These are phyloP conservation scores for Taiozyma onychis DNA, from an alignment of 1,139 yeast species.

Conservation along the genomic window DNA sequence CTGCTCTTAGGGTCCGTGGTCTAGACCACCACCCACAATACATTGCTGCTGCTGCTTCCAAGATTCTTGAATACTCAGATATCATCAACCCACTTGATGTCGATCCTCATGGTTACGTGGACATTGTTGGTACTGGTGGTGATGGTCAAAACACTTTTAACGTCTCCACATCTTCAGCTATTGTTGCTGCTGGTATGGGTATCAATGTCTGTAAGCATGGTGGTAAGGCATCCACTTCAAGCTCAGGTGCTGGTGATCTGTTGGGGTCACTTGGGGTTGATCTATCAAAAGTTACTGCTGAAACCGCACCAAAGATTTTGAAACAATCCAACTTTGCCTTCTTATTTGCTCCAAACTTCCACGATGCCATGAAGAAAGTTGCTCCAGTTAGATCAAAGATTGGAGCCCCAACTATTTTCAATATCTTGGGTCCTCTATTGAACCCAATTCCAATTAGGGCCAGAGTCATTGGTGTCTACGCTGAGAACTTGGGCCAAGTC, in stretches of 20 bases:
- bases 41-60: constrained; percentile 79
- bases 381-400: constrained; percentile 70
- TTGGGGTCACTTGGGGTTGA: constrained; percentile 74
- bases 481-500: constrained; percentile 70
- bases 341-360: constrained; percentile 90
- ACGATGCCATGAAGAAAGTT: constrained; percentile 85
- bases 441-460: constrained; percentile 86
- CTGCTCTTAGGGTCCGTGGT: constrained; percentile 66
- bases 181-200: constrained; percentile 90
- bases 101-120: constrained; percentile 56
- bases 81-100: constrained; percentile 38
- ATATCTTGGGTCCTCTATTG: constrained; percentile 84
- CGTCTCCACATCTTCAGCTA: constrained; percentile 92
- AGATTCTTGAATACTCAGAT: constrained; percentile 59
- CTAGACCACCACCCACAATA: constrained; percentile 78
- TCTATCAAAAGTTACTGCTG: constrained; percentile 56
- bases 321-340: constrained; percentile 54
- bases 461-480: constrained; percentile 83
- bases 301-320: constrained; percentile 63
- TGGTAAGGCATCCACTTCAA: constrained; percentile 91
- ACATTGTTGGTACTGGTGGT: constrained; percentile 97
- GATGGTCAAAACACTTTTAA: constrained; percentile 97
- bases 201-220: constrained; percentile 86
- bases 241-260: constrained; percentile 92
- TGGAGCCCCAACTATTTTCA: constrained; percentile 91